These are phyloP conservation scores for Ceratocystis lukuohia DNA, from an alignment of 2,329 filamentous ascomycete genomes.

Conservation along the genomic window DNA sequence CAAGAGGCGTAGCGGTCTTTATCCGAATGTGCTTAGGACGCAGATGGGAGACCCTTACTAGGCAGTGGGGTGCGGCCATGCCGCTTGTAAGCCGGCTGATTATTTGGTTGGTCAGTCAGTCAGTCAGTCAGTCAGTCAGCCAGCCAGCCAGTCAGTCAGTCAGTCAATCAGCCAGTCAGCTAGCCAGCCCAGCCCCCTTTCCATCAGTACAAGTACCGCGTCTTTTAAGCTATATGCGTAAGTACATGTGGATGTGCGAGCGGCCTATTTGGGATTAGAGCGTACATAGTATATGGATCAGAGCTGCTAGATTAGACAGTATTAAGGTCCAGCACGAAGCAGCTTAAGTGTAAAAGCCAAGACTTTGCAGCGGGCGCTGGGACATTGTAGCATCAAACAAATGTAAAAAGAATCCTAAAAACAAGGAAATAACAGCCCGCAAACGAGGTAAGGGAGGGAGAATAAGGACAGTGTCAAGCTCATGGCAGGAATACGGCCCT, in stretches of 20 bases:
- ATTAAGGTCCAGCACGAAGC: not conserved
- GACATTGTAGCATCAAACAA: not conserved
- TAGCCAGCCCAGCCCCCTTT: too few species aligned
- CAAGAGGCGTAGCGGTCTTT: not conserved
- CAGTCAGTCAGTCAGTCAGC: too few species aligned
- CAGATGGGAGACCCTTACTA: not conserved
- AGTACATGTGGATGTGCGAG: not conserved
- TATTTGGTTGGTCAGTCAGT: too few species aligned
- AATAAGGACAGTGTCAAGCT: not conserved
- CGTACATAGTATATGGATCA: too few species aligned
- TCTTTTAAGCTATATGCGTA: not conserved
- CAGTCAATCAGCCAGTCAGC: too few species aligned
- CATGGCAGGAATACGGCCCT: not conserved
- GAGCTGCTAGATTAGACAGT: not conserved
- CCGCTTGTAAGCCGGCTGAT: not conserved
- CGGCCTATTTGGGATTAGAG: not conserved
- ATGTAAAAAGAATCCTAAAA: too few species aligned
- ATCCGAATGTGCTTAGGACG: not conserved
- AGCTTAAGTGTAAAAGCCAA: not conserved
- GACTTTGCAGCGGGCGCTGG: constrained; percentile 2
- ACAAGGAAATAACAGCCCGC: not conserved
- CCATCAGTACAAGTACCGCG: too few species aligned
- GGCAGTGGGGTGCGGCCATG: not conserved
- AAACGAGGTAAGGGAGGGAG: not conserved
- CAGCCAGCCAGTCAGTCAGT: too few species aligned